These are phyloP conservation scores for Phytophthora capsici DNA, from an alignment of 352 stramenopile genomes.

Conservation along the genomic window DNA sequence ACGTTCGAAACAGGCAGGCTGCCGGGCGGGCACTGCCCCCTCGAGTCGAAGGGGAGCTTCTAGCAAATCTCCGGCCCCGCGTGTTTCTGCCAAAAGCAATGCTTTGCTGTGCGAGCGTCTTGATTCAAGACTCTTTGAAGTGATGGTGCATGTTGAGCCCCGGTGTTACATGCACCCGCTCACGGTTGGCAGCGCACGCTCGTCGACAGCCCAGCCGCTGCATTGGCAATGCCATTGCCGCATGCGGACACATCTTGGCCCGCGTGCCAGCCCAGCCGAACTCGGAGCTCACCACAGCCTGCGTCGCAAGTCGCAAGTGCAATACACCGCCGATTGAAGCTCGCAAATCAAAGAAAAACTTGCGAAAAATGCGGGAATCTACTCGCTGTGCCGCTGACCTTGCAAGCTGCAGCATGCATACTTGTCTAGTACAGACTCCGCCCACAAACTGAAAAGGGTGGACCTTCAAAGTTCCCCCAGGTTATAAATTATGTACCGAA, in stretches of 20 bases:
- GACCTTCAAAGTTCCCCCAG: no score
- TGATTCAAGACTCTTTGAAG: neutral
- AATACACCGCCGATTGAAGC: slow-evolving; percentile 26
- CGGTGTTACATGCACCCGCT: no score
- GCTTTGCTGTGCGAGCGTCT: slow-evolving; percentile 8
- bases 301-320: slow-evolving; percentile 21
- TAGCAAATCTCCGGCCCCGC: slow-evolving; percentile 7
- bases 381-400: neutral
- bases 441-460: no score
- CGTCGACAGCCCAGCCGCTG: neutral
- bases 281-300: slow-evolving; percentile 10
- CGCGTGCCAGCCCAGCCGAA: slow-evolving; percentile 1
- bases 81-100: slow-evolving; percentile 19
- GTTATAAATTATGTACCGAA: no score
- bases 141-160: no score
- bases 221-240: no score
- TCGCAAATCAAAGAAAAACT: slow-evolving; percentile 26
- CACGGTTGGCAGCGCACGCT: neutral
- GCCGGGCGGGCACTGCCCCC: neutral
- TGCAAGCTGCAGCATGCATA: neutral
- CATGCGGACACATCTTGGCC: slow-evolving; percentile 23
- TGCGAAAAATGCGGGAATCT: slow-evolving; percentile 1
- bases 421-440: no score
- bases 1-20: slow-evolving; percentile 8
- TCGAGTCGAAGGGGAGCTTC: neutral